Base-by-base conservation (phyloP, 2,329 filamentous ascomycete genomes). In the Cytospora paraplurivora region DNA sequence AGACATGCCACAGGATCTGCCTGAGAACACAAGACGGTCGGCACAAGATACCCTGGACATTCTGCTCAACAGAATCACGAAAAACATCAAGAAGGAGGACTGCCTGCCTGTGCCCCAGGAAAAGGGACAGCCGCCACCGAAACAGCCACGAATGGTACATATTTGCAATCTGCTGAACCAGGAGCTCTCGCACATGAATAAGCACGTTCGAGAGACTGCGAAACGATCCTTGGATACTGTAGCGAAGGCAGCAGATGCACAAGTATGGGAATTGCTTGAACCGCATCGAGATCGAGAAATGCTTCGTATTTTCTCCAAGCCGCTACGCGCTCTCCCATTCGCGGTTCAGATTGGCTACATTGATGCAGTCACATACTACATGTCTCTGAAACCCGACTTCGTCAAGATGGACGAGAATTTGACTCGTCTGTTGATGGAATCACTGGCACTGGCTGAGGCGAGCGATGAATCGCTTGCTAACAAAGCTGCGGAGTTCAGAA, bases 281-380 rank as follows among this genome's bases (percentile, higher is more conserved):
- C 93, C 93, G 0, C 92, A 96, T 71, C 96, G 95, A 76, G 93
- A 98, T 64, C 85, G 92, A 37, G 84, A 98, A 41, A 81, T 98
- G n/a, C 84, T 88, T 65, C 92, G 93, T 0, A 97, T 99, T 55
- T 99, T 95, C 79, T 91, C 92, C 69, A 99, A 99, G 74, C 95
- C 95, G 15, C 78, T 99, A 21, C 86, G 95, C 66, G 96, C 95
- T 0, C 80, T 99, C 66, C 95, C 95, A 0, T 99, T 99, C 72
- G 85, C 92, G 6, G 94, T 92, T 3, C 96, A 99, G 77, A 99
- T 99, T 69, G 96, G 95, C 4, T 98, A 96, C 72, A 97, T 99
- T 69, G 96, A 99, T 74, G 95, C 95, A 1, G 93, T 99, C 72
- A 97, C 92, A 0, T 99, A 96, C 76, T 96, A 96, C 72, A 85